Base-by-base conservation (phyloP, 768 basidiomycete species). In the Holtermanniella nyarrowii region DNA sequence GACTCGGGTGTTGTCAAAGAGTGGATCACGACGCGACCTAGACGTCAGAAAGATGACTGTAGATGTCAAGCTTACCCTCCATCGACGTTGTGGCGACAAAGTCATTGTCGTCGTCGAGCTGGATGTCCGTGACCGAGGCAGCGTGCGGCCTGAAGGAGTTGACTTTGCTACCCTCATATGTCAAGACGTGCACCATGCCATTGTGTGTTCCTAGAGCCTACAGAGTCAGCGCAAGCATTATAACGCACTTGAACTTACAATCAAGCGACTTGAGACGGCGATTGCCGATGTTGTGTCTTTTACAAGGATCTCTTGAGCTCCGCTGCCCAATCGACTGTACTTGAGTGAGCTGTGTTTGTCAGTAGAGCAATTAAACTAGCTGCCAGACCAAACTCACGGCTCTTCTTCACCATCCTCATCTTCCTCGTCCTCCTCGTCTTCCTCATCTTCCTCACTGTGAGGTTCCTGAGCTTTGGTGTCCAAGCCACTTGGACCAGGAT, bases 51-150 rank as follows among this genome's bases (percentile, higher is more conserved):
- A 16, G 25, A n/a, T 24, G 7, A n/a, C 20, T 11, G 16, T 24
- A 48, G 25, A 26, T 45, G 18, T 7, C 13, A 40, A 12, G 63
- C 80, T 73, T 69, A 88, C 93, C 93, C 72, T 99, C 93, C 56
- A 93, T 82, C 3, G 88, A 89, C 0, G 91, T 85, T 5, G 88
- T 90, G 1, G 84, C 89, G 5, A 97, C 80, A 62, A 89, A 96
- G 52, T 95, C 89, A 26, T 80, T 83, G 0, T 84, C 85, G 49
- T 77, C 74, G 66, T 96, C 91, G 63, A 97, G 77, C 45, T 78
- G 79, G 31, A 97, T 82, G 65, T 89, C 89, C 52, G 82, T 79
- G 50, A 97, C 77, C 11, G 87, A 87, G 0, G 91, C 91, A 26
- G 81, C 75, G 65, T 99, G 95, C 1, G 86, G 87, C 63, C 88